Evolutionary conservation across 2,329 filamentous ascomycete genomes (phyloP).

Genomic region (Ophiosphaerella narmari): DNA sequence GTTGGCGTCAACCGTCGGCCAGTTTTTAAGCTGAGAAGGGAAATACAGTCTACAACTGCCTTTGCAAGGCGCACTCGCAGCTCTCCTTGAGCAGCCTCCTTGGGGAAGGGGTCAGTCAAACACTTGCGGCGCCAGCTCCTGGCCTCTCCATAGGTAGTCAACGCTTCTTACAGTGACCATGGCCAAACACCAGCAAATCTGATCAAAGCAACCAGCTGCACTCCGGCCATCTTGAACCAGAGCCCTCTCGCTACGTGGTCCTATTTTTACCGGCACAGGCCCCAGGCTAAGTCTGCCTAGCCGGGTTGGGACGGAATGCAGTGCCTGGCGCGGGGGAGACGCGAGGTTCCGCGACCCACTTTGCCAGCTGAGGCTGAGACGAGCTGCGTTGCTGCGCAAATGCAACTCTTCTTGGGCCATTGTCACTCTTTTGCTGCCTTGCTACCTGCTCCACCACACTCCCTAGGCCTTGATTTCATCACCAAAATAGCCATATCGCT

Average conservation of each 20-base stretch:
- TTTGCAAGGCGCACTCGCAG: conserved; percentile 2
- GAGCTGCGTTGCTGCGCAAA: conserved; percentile 5
- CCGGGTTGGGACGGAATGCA: background rate
- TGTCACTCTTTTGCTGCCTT: conserved; percentile 4
- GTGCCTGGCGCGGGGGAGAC: conserved; percentile 3
- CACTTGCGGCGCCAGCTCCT: too few relatives aligned
- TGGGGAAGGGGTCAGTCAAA: too few relatives aligned
- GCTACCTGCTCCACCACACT: background rate
- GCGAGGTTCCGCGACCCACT: conserved; percentile 10
- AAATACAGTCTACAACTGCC: background rate
- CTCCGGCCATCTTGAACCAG: background rate
- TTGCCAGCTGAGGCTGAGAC: conserved; percentile 23
- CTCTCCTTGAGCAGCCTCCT: too few relatives aligned
- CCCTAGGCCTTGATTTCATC: background rate
- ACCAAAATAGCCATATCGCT: background rate
- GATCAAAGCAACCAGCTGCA: background rate
- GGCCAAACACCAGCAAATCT: too few relatives aligned
- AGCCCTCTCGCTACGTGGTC: too few relatives aligned
- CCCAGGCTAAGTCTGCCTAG: too few relatives aligned
- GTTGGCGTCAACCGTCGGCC: too few relatives aligned
- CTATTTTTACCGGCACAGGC: too few relatives aligned
- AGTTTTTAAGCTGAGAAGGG: conserved; percentile 6
- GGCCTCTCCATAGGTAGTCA: background rate
- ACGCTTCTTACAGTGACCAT: background rate
- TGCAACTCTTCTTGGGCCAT: conserved; percentile 3